Percentiles rank a stretch among this genome's conserved stretches.
phyloP scores from a whole-genome alignment of 73 alveolate genomes.

The Blepharisma stoltei region DNA sequence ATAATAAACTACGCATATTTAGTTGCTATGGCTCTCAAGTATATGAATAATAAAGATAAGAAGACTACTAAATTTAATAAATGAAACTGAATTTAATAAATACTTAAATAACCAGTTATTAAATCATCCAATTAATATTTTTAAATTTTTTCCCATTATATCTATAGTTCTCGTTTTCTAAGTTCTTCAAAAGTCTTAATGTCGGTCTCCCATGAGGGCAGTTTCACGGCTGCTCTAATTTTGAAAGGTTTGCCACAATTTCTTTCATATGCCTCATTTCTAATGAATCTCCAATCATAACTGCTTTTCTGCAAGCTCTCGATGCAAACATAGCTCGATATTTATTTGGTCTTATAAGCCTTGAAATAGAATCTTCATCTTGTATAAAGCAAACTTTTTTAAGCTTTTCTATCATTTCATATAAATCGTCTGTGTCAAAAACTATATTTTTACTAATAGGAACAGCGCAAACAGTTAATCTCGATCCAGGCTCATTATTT shows the following conservation, averaged over 20 bases:
- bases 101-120: too few relatives aligned
- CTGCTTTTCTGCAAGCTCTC: slow-evolving; percentile 93
- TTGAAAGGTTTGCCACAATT: slow-evolving; percentile 73
- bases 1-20: too few relatives aligned
- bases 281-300: slow-evolving; percentile 88
- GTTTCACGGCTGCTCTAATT: slow-evolving; percentile 94
- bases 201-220: slow-evolving; percentile 99
- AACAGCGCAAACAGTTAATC: slow-evolving; percentile 5
- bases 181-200: slow-evolving; percentile 30
- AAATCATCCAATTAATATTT: too few relatives aligned
- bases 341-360: slow-evolving; percentile 73
- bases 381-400: slow-evolving; percentile 33
- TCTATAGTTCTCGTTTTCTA: not conserved
- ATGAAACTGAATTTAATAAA: too few relatives aligned
- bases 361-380: slow-evolving; percentile 29
- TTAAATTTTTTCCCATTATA: too few relatives aligned
- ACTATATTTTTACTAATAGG: slow-evolving; percentile 30
- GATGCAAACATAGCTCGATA: slow-evolving; percentile 81
- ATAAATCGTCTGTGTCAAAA: slow-evolving; percentile 32
- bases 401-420: slow-evolving; percentile 18
- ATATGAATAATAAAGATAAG: too few relatives aligned
- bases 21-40: too few relatives aligned
- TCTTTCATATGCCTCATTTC: slow-evolving; percentile 74
- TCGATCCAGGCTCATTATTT: slow-evolving; percentile 22
- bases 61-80: too few relatives aligned